Evolutionary conservation across 2,329 filamentous ascomycete genomes (phyloP).

Genomic region (Orbilia ellipsospora): DNA sequence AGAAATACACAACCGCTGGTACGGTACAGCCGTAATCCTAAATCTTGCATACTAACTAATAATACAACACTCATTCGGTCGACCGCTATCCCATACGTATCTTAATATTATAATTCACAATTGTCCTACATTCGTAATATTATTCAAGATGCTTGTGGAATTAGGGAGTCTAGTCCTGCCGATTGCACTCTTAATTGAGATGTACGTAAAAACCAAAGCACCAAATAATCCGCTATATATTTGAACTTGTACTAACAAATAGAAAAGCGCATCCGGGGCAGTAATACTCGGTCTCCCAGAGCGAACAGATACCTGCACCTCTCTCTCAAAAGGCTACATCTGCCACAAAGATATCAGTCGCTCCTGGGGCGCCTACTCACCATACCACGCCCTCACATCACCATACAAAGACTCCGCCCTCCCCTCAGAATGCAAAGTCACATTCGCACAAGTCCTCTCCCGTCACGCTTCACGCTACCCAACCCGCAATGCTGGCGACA

Average conservation of each 20-base stretch:
- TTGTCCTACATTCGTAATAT: no score
- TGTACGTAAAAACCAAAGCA: background rate
- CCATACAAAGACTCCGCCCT: conserved; percentile 66
- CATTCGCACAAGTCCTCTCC: conserved; percentile 82
- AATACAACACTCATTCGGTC: no score
- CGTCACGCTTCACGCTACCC: conserved; percentile 87
- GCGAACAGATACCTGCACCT: no score
- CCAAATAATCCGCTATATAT: no score
- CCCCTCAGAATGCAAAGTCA: conserved; percentile 76
- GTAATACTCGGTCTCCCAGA: no score
- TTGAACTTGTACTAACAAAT: no score
- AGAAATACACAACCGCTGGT: conserved; percentile 10
- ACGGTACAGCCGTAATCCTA: background rate
- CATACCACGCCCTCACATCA: conserved; percentile 76
- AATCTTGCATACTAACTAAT: background rate
- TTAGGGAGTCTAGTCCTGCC: background rate
- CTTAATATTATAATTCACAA: no score
- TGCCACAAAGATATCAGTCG: conserved; percentile 73
- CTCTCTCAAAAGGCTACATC: conserved; percentile 67
- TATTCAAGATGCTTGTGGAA: background rate
- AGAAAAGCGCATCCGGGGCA: no score
- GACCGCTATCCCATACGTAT: background rate
- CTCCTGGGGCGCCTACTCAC: conserved; percentile 89
- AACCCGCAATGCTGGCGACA: conserved; percentile 72
- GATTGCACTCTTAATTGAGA: background rate